Evolutionary conservation across 352 stramenopile species (phyloP), one percentile per base, ranked within the genome.

Genomic region (Globisporangium okanoganense): DNA sequence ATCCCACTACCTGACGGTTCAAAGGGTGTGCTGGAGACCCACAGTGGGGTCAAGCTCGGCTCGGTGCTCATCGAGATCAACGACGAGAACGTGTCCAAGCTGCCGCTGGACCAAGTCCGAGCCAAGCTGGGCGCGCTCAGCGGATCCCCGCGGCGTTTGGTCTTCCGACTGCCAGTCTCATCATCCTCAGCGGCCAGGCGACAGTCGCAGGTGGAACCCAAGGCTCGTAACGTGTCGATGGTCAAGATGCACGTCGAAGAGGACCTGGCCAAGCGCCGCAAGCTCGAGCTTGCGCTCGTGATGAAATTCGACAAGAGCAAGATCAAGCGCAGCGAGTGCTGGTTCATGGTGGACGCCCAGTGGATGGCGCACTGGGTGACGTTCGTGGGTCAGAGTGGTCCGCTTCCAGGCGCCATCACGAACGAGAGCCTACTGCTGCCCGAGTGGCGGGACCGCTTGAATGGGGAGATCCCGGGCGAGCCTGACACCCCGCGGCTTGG

Each of bases 61-160:
- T 83, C 80, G 5, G 61, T 82, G 16, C 65, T 94, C 41, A 71
- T 94, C 27, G 59, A 65, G 12, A 85, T 94, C 61, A 89, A 94
- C 48, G 79, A 73, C 18, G 72, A 86, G 25, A 83, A 88, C 64
- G 71, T 92, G 43, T 80, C 75, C 7, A 69, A 66, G 41, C 51
- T 74, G 9, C 64, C 62, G 1, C 71, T 86, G 0, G 64, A 67
- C n/a, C 64, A 75, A 24, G 65, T 85, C 9, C 68, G 76, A 18
- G 58, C 58, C n/a, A 74, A 71, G 27, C 70, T 90, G 7, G 60
- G 69, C 2, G 79, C 77, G 0, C 67, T 85, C 25, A 73, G 68
- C 7, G 62, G 66, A 7, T 61, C 66, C 7, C 52, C 75, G 5
- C 75, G 81, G 2, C 74, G 73, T 1, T 55, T 90, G 5, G 70